These are phyloP conservation scores for Pseudocercospora fijiensis DNA, from an alignment of 2,329 filamentous ascomycete genomes.

Conservation along the genomic window DNA sequence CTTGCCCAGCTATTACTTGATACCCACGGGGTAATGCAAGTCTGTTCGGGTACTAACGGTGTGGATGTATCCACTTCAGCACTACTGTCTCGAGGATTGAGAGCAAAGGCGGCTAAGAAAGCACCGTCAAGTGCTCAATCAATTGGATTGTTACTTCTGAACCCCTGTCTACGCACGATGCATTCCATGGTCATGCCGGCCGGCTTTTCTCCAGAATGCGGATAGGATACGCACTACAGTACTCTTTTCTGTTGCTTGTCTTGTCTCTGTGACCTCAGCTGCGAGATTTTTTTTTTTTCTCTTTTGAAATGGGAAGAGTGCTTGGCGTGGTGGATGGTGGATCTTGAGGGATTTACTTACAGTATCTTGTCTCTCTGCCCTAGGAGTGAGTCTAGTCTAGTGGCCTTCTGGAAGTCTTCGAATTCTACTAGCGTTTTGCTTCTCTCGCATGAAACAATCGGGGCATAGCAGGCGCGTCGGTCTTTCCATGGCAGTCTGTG, in stretches of 20 bases:
- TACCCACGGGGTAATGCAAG: conserved; percentile 17
- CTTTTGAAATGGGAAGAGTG: no score
- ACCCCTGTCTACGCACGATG: conserved; percentile 1
- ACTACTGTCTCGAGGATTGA: no score
- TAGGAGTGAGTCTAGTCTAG: conserved; percentile 3
- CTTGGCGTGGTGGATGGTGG: not conserved
- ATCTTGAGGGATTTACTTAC: conserved; percentile 4
- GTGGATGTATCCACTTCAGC: not conserved
- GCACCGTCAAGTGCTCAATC: not conserved
- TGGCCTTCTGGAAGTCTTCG: conserved; percentile 3
- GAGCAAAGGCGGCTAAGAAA: no score
- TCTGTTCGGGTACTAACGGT: conserved; percentile 16
- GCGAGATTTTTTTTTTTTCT: no score
- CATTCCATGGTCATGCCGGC: not conserved
- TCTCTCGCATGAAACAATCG: not conserved
- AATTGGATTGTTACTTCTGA: not conserved
- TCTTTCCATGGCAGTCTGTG: not conserved
- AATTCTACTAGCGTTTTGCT: not conserved
- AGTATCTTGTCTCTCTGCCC: not conserved
- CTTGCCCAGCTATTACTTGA: conserved; percentile 20
- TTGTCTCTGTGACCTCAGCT: no score
- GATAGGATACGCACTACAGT: not conserved
- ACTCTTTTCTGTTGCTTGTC: no score
- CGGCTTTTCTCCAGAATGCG: not conserved
- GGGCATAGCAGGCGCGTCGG: not conserved